Conservation (phyloP, 805 yeast species). For the Wickerhamomyces xylosicus region DNA sequence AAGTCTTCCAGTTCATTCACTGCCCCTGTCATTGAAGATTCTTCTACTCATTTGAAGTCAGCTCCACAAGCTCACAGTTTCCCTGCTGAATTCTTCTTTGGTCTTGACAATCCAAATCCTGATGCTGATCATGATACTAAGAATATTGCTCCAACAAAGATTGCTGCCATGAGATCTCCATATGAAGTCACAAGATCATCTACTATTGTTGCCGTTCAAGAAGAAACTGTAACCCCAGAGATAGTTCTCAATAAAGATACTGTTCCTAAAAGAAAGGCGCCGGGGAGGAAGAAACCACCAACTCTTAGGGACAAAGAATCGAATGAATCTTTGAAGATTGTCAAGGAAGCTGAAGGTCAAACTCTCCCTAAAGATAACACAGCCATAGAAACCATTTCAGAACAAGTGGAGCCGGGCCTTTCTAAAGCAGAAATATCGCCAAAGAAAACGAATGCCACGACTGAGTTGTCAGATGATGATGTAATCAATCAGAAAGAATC, state of each 20-base stretch:
- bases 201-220: too few species aligned
- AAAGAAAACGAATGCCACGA: too few species aligned
- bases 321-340: too few species aligned
- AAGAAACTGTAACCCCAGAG: too few species aligned
- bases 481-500: too few species aligned
- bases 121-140: constrained; percentile 6
- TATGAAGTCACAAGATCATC: not conserved
- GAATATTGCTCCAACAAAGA: constrained; percentile 12
- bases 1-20: not conserved
- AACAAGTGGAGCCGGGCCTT: too few species aligned
- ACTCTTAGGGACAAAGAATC: not conserved
- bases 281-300: not conserved
- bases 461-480: too few species aligned
- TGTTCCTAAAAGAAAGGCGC: not conserved
- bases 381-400: too few species aligned
- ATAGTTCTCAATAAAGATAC: constrained; percentile 8
- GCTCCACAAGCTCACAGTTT: constrained; percentile 21
- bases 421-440: too few species aligned
- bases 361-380: too few species aligned
- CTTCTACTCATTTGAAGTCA: constrained; percentile 2
- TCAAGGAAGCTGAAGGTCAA: too few species aligned
- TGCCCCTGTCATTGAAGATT: not conserved
- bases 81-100: constrained; percentile 17
- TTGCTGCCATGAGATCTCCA: constrained; percentile 17
- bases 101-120: constrained; percentile 9